Base-by-base conservation (phyloP, 306 rosid species). In the Cucumis hystrix region DNA sequence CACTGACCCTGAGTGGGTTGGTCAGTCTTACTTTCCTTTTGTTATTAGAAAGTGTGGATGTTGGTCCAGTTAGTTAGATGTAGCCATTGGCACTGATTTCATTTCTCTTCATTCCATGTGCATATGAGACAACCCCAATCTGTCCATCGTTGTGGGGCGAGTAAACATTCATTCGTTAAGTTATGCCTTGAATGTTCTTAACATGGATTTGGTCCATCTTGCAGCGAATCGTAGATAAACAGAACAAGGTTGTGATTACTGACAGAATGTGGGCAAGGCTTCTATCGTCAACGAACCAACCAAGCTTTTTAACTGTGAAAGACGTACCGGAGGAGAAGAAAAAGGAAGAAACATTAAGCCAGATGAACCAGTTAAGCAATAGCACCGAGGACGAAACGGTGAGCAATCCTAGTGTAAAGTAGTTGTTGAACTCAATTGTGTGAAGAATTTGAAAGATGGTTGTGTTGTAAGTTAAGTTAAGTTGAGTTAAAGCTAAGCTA, bases 231-330 rank as follows among this genome's bases (percentile, higher is more conserved):
- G 89, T 58, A 0, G 97, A 95, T 84, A 85, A 75, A 45, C 90
- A 63, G 78, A 86, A 89, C 84, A 77, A 86, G 10, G 99, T 95
- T 13, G 99, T 92, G 87, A 95, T 92, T 79, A 89, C 97, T 6
- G 99, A 92, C 74, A 88, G 96, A 85, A 92, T 91, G 99, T 95
- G 99, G 98, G 99, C 99, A 11, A 84, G 99, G 91, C 88, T 95
- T 58, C 85, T 95, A 74, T 95, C 97, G 45, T 95, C 99, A 9
- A 95, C 99, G 14, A 89, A 95, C 78, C 97, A 95, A 75, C 99
- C 99, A 0, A 92, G 99, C 77, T 95, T 95, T 79, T 74, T 87
- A 89, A 74, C 75, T 23, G 61, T 47, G 23, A 88, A 83, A 77
- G 84, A 80, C 77, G 79, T 69, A 18, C 35, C 55, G 7, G 91